Conservation (phyloP, 2,329 filamentous ascomycete genomes). For the Teratosphaeria epicoccoides region DNA sequence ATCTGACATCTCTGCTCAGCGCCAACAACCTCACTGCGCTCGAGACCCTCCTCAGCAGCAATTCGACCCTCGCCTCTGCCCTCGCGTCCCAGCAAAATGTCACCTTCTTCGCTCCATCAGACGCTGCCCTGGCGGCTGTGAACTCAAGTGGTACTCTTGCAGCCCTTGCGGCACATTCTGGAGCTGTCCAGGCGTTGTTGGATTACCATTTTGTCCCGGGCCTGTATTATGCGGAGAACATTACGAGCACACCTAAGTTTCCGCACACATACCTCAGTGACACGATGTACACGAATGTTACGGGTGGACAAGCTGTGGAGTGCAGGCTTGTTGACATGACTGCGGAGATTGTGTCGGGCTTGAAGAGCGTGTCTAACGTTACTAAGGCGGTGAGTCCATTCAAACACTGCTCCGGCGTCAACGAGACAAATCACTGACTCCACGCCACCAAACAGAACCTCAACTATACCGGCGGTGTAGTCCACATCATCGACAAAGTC, state of each 20-base stretch:
- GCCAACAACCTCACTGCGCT: constrained; percentile 27
- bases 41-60: constrained; percentile 26
- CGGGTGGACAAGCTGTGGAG: constrained; percentile 49
- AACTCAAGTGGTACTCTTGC: constrained; percentile 18
- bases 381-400: constrained; percentile 34
- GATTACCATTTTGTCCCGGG: constrained; percentile 51
- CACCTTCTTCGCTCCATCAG: constrained; percentile 49
- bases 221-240: constrained; percentile 32
- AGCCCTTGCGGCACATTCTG: not conserved
- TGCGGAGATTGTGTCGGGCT: constrained; percentile 42
- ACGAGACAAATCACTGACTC: not conserved
- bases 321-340: not conserved
- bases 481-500: constrained; percentile 38
- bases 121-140: constrained; percentile 37
- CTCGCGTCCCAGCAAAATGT: constrained; percentile 39
- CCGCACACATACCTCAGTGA: constrained; percentile 42
- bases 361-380: constrained; percentile 41
- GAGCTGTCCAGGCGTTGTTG: constrained; percentile 37
- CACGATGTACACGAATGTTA: constrained; percentile 45
- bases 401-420: not conserved
- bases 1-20: constrained; percentile 25
- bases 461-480: constrained; percentile 35
- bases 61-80: constrained; percentile 27
- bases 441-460: constrained; percentile 24
- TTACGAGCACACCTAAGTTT: constrained; percentile 30